A percentile compares a stretch with the other conserved stretches of the same genome.
Evolutionary conservation across 345 rosid genomes (phyloP).

Genomic region (Clausena lansium): DNA sequence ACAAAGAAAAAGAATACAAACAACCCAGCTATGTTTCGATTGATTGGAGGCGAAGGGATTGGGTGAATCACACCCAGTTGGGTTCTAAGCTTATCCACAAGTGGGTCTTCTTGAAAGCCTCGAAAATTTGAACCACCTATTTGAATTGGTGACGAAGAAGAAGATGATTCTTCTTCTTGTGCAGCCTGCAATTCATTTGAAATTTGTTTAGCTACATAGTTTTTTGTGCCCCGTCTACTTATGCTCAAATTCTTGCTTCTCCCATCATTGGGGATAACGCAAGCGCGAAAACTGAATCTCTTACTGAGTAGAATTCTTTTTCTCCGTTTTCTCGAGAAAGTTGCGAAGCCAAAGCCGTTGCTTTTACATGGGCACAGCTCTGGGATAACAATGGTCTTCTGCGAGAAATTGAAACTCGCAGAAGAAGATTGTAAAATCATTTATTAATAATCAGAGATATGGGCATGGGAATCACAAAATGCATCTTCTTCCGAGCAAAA

Average conservation of each 20-base stretch:
- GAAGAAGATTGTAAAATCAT: too few relatives aligned
- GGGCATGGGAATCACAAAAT: too few relatives aligned
- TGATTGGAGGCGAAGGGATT: constrained; percentile 84
- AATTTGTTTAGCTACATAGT: constrained; percentile 38
- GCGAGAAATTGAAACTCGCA: neutral
- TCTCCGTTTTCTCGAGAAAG: constrained; percentile 2
- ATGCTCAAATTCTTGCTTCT: constrained; percentile 20
- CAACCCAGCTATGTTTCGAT: constrained; percentile 56
- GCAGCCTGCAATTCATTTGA: constrained; percentile 47
- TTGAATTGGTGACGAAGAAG: constrained; percentile 36
- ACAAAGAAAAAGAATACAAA: constrained; percentile 89
- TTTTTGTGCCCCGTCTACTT: constrained; percentile 33
- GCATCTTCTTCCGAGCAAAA: too few relatives aligned
- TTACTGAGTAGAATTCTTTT: constrained; percentile 10
- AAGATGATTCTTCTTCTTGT: constrained; percentile 33
- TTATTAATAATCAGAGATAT: too few relatives aligned
- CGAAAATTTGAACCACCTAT: constrained; percentile 57
- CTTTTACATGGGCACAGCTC: neutral
- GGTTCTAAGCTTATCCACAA: constrained; percentile 84
- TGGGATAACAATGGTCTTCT: neutral
- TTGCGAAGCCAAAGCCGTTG: neutral
- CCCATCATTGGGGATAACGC: constrained; percentile 32
- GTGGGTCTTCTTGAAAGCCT: constrained; percentile 70
- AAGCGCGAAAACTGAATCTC: constrained; percentile 38
- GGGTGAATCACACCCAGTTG: constrained; percentile 89